phyloP scores from a whole-genome alignment of 441 rosid genomes.

The Jatropha multifida region DNA sequence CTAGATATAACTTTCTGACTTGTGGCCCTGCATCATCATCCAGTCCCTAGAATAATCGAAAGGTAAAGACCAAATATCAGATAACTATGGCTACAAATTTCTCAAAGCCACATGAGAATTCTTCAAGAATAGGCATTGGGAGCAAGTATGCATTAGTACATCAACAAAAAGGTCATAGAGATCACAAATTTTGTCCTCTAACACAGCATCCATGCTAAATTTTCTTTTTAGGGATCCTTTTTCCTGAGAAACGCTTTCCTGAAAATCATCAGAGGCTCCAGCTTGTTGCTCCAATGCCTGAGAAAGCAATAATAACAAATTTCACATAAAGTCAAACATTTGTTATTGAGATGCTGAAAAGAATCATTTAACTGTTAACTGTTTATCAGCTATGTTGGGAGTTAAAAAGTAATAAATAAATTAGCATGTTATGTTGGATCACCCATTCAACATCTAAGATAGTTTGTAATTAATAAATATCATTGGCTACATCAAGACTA shows the following conservation, averaged over 20 bases:
- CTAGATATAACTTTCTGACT: slow-evolving; percentile 78
- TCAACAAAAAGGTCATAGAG: slow-evolving; percentile 95
- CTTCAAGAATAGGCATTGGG: slow-evolving; percentile 9
- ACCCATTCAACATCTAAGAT: not conserved
- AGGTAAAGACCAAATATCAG: slow-evolving; percentile 22
- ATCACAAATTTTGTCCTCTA: slow-evolving; percentile 93
- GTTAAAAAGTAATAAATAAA: slow-evolving; percentile 3
- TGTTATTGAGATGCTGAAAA: not conserved
- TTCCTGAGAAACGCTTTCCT: slow-evolving; percentile 48
- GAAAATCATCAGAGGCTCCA: slow-evolving; percentile 71
- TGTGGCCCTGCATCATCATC: slow-evolving; percentile 91
- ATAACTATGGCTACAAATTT: not conserved
- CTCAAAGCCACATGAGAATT: not conserved
- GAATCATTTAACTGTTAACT: not conserved
- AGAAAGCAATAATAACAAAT: slow-evolving; percentile 10
- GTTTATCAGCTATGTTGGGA: not conserved
- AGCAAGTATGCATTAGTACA: slow-evolving; percentile 43
- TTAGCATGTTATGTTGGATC: not conserved
- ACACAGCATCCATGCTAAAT: slow-evolving; percentile 61
- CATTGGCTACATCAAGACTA: not conserved
- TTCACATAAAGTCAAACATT: slow-evolving; percentile 15
- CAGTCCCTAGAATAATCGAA: slow-evolving; percentile 60
- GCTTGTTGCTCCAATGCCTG: slow-evolving; percentile 58
- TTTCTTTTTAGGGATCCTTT: slow-evolving; percentile 50
- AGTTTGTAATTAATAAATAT: not conserved